Conservation (phyloP, 78 protist species). For the Cavenderia fasciculata region DNA sequence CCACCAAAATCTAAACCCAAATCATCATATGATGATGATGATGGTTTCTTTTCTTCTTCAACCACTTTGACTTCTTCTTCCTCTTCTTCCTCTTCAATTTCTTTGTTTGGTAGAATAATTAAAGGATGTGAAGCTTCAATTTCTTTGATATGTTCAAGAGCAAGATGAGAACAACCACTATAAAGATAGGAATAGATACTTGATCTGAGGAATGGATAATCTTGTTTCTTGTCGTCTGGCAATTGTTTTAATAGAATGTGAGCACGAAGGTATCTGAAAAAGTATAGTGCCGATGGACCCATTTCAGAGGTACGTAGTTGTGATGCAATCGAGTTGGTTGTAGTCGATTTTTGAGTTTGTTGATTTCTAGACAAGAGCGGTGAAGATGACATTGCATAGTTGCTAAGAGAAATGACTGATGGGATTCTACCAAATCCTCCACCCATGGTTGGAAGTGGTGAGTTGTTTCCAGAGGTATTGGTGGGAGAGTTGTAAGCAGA, state of each 20-base stretch:
- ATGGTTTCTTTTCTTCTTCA: background rate
- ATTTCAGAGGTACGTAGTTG: slow-evolving; percentile 34
- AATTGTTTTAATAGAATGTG: slow-evolving; percentile 19
- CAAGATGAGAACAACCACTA: slow-evolving; percentile 57
- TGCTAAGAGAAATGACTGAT: background rate
- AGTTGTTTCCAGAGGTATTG: background rate
- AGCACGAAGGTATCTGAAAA: slow-evolving; percentile 46
- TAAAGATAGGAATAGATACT: slow-evolving; percentile 22
- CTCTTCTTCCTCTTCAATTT: background rate
- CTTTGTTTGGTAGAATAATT: slow-evolving; percentile 20
- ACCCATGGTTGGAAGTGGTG: background rate
- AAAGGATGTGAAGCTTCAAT: slow-evolving; percentile 16
- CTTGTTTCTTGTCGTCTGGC: slow-evolving; percentile 34
- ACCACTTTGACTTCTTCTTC: background rate
- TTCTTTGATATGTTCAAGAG: slow-evolving; percentile 18
- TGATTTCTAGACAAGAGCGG: too few relatives aligned
- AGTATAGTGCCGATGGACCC: slow-evolving; percentile 46
- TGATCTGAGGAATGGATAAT: slow-evolving; percentile 52
- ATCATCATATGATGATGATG: too few relatives aligned
- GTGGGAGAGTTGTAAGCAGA: background rate
- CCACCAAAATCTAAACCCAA: slow-evolving; percentile 69
- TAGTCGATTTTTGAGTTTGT: background rate
- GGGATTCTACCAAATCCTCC: background rate
- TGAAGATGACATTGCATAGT: too few relatives aligned
- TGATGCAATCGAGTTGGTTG: background rate